phyloP scores from a whole-genome alignment of 1,139 yeast genomes.

The Candida tetrigidarum region DNA sequence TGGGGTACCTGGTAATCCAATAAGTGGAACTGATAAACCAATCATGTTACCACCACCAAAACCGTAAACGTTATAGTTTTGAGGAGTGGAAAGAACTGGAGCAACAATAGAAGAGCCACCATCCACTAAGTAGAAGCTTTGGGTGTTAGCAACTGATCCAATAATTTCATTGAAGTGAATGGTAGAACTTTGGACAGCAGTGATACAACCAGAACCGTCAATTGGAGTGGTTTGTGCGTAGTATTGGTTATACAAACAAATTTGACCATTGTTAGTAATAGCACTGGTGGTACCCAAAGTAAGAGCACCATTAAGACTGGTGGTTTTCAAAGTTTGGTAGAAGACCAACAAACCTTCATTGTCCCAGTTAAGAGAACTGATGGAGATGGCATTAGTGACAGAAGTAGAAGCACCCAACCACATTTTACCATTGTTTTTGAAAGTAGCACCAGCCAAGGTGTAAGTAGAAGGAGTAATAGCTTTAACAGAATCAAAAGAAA shows the following conservation, averaged over 20 bases:
- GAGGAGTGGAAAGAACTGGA: conserved; percentile 21
- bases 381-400: conserved; percentile 23
- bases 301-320: conserved; percentile 19
- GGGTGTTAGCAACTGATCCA: conserved; percentile 22
- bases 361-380: conserved; percentile 25
- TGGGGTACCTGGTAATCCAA: background rate
- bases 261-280: conserved; percentile 27
- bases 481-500: conserved; percentile 26
- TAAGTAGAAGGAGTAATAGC: conserved; percentile 23
- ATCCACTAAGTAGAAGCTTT: conserved; percentile 27
- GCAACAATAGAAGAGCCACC: conserved; percentile 24
- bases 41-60: conserved; percentile 24
- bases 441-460: conserved; percentile 22
- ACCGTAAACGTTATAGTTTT: conserved; percentile 32
- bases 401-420: conserved; percentile 29
- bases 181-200: conserved; percentile 24
- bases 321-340: conserved; percentile 23
- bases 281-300: conserved; percentile 24
- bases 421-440: conserved; percentile 33
- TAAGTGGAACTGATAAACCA: conserved; percentile 11
- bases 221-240: conserved; percentile 30
- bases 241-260: conserved; percentile 29
- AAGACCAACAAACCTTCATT: conserved; percentile 33
- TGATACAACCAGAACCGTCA: conserved; percentile 34
- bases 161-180: conserved; percentile 22